phyloP scores from a whole-genome alignment of 2,329 filamentous ascomycete genomes.

The Epichloe baconii region DNA sequence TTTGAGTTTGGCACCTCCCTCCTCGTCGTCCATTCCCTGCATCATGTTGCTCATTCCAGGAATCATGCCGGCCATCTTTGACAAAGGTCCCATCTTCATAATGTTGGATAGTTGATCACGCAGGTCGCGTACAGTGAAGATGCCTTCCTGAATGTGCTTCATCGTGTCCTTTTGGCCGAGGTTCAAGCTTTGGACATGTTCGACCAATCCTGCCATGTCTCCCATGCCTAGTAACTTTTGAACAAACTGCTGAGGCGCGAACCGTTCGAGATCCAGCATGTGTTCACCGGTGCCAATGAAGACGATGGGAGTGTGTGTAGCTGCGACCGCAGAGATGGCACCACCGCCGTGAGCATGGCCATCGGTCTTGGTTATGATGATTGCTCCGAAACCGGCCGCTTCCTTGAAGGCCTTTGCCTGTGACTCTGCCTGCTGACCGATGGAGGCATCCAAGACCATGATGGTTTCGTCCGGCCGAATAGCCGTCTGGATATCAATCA shows the following conservation, averaged over 20 bases:
- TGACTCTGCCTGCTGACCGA: conserved; percentile 88
- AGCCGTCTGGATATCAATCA: conserved; percentile 89
- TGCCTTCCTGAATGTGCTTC: conserved; percentile 94
- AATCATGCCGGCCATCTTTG: conserved; percentile 98
- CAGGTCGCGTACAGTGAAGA: conserved; percentile 89
- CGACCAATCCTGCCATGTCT: conserved; percentile 86
- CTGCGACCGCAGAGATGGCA: conserved; percentile 93
- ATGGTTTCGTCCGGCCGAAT: conserved; percentile 92
- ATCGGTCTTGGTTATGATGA: conserved; percentile 98
- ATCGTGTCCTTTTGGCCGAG: conserved; percentile 97
- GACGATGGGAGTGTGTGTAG: conserved; percentile 91
- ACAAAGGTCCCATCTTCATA: conserved; percentile 98
- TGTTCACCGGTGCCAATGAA: conserved; percentile 98
- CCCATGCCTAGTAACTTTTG: conserved; percentile 94
- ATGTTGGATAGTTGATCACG: conserved; percentile 94
- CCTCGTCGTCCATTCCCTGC: conserved; percentile 92
- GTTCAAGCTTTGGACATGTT: conserved; percentile 92
- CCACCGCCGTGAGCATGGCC: conserved; percentile 91
- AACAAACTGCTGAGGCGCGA: conserved; percentile 85
- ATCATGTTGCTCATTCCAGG: conserved; percentile 89
- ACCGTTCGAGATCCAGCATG: conserved; percentile 86
- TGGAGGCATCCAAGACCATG: conserved; percentile 93
- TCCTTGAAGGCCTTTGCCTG: conserved; percentile 97
- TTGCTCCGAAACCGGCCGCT: conserved; percentile 90
- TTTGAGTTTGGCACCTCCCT: conserved; percentile 79